These are phyloP conservation scores for Pseudonectria foliicola DNA, from an alignment of 2,329 filamentous ascomycete species.

Conservation along the genomic window DNA sequence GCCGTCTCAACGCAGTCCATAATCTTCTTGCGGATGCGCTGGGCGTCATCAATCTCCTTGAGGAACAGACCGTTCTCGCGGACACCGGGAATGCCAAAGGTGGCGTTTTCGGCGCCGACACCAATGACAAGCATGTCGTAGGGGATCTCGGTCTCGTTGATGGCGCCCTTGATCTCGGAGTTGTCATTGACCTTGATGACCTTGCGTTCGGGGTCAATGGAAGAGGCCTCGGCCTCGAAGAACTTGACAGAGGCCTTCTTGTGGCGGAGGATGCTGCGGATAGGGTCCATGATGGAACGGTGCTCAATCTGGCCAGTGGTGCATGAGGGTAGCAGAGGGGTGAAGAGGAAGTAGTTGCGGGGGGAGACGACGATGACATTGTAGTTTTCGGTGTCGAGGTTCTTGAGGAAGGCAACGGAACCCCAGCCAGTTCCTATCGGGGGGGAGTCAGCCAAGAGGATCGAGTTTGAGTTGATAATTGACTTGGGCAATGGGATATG, in stretches of 20 bases:
- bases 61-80: conserved; percentile 94
- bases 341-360: conserved; percentile 99
- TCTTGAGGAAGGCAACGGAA: conserved; percentile 93
- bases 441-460: conserved; percentile 1
- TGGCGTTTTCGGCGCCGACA: conserved; percentile 96
- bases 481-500: conserved; percentile 6
- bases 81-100: conserved; percentile 94
- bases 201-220: conserved; percentile 88
- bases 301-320: conserved; percentile 97
- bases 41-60: conserved; percentile 95
- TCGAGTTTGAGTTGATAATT: conserved; percentile 20
- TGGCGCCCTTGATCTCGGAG: conserved; percentile 83
- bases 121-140: conserved; percentile 98
- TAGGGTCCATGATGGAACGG: conserved; percentile 98
- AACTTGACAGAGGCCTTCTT: conserved; percentile 91
- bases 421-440: conserved; percentile 83
- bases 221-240: conserved; percentile 96
- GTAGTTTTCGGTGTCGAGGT: conserved; percentile 98
- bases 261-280: conserved; percentile 90
- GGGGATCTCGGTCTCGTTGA: conserved; percentile 76
- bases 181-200: conserved; percentile 85
- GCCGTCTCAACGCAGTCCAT: conserved; percentile 99
- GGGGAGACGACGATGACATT: conserved; percentile 97
- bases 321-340: conserved; percentile 91
- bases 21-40: conserved; percentile 94